Conservation (phyloP, 73 alveolate species). For the Paramecium pentaurelia region DNA sequence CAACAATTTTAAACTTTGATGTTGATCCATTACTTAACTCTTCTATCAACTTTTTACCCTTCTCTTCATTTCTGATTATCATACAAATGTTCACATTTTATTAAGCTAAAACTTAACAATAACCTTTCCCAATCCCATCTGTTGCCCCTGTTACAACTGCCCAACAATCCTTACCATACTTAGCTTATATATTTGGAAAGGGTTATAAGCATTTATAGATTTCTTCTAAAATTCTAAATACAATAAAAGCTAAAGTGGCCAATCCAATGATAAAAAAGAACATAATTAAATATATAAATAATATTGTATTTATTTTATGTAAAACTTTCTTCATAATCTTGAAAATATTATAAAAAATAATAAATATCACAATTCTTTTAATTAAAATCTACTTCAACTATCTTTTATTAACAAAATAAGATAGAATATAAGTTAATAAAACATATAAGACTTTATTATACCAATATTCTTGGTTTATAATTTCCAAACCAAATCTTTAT, state of each 20-base stretch:
- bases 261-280: neutral
- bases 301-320: neutral
- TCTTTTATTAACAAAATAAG: neutral
- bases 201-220: constrained; percentile 17
- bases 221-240: constrained; percentile 11
- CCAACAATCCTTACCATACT: constrained; percentile 63
- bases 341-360: too few species aligned
- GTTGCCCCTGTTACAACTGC: constrained; percentile 80
- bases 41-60: neutral
- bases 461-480: neutral
- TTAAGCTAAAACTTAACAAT: constrained; percentile 64
- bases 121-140: constrained; percentile 76
- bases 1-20: neutral
- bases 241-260: neutral
- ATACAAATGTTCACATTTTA: constrained; percentile 69
- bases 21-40: constrained; percentile 12
- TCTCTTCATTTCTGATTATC: constrained; percentile 65
- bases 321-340: neutral
- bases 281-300: neutral
- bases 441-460: neutral
- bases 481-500: neutral
- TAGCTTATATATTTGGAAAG: constrained; percentile 6
- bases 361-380: neutral
- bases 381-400: neutral
- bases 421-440: neutral